Base-by-base conservation (phyloP, 352 stramenopile species). In the Phytophthora litchii region DNA sequence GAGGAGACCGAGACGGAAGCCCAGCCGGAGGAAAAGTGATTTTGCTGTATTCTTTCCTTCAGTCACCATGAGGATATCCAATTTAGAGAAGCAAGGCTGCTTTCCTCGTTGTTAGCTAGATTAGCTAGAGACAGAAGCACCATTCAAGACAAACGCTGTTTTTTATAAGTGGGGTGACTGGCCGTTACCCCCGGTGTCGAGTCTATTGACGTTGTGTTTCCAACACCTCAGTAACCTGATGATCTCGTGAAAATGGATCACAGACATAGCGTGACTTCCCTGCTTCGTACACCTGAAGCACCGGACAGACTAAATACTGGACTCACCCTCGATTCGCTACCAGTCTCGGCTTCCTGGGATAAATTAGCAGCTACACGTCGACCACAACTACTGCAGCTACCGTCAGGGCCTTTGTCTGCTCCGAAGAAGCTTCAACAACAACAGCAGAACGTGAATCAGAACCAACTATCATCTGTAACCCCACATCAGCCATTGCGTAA, bases 131-230 rank as follows among this genome's bases (percentile, higher is more conserved):
- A 19, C 45, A 64, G 60, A 34, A 35, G 35, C 35, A 21, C 36
- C 40, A 56, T 62, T 67, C 43, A 70, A 67, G 31, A 55, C 48
- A 16, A 34, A 5, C 49, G n/a, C 16, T 12, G 37, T 57, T 60
- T 57, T 59, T 55, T 55, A 60, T 60, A 65, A 53, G 21, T 29
- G 31, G 29, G 48, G 59, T 65, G 49, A 70, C 61, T 48, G 35
- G 34, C 34, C 19, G 54, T 64, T 64, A 61, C 60, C 53, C 59
- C 38, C 17, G 29, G 44, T 45, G 27, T 55, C 5, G 5, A 27
- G 36, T 56, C 32, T 16, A 10, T 44, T 45, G 27, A 45, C 38
- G 23, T 27, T 45, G 41, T 47, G 31, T 38, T 10, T 29, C 20
- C 13, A 32, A 27, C 23, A 5, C n/a, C n/a, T n/a, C 23, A 27